Base-by-base conservation (phyloP, 208 protist genomes). In the Trypanosoma vivax region DNA sequence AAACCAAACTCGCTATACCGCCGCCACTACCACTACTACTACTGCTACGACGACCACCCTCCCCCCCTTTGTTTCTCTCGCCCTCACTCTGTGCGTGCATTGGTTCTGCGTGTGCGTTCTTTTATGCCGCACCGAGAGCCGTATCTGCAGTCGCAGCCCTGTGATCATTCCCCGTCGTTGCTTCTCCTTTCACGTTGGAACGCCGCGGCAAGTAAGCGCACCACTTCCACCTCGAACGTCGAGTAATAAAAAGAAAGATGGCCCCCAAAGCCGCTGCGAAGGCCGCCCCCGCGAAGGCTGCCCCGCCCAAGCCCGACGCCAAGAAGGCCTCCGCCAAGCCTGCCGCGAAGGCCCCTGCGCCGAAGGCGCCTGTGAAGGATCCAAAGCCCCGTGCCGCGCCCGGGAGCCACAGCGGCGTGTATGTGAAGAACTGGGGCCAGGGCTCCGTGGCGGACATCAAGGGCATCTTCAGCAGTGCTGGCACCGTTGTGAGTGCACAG, bases 211-310 rank as follows among this genome's bases (percentile, higher is more conserved):
- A 66, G 50, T 40, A 43, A 60, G 33, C 43, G 45, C n/a, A 21
- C 5, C 16, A 60, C 43, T 60, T 55, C 47, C 35, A 83, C 81
- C 81, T 84, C 76, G 81, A 73, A 69, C 81, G 70, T 83, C 81
- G 81, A 89, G 81, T 89, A 89, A 89, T 39, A 89, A 89, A 83
- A 85, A 80, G 76, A 40, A 65, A 24, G 38, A 90, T 81, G 75
- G 64, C 78, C 51, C 60, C 77, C 46, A 84, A 84, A 67, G 43
- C 71, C 45, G 76, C 81, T 53, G 19, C 73, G n/a, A n/a, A n/a
- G n/a, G n/a, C n/a, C n/a, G n/a, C n/a, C n/a, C n/a, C n/a, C n/a
- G n/a, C n/a, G n/a, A 80, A 79, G 65, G 46, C 74, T 25, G 43
- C 72, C 47, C 63, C 69, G 1, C 72, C 77, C 11, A 59, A 65